Percentiles rank a stretch among this genome's conserved stretches.
Evolutionary conservation across 495 filamentous ascomycete species (phyloP).

Genomic region (Elasticomyces elasticus): DNA sequence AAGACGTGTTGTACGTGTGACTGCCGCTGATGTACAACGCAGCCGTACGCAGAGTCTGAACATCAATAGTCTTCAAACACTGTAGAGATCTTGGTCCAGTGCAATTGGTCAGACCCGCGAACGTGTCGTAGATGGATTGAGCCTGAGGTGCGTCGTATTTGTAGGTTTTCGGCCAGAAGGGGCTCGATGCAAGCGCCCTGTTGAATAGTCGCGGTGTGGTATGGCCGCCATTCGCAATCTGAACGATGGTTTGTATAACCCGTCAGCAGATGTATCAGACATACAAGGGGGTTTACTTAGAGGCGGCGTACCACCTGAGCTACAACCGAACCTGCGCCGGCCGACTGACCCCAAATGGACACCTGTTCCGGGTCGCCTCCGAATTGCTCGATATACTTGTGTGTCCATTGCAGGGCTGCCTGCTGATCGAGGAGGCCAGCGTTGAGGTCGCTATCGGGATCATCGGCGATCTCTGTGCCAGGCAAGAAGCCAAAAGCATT

Average conservation of each 20-base stretch:
- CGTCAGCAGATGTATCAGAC: too few species aligned
- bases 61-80: slow-evolving; percentile 42
- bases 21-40: slow-evolving; percentile 36
- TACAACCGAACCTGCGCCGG: slow-evolving; percentile 47
- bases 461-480: slow-evolving; percentile 41
- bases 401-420: slow-evolving; percentile 25
- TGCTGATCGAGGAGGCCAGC: slow-evolving; percentile 28
- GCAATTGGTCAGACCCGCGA: slow-evolving; percentile 41
- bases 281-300: too few species aligned
- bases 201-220: slow-evolving; percentile 27
- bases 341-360: slow-evolving; percentile 35
- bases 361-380: slow-evolving; percentile 28
- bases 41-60: slow-evolving; percentile 42
- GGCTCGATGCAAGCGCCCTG: slow-evolving; percentile 49
- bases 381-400: slow-evolving; percentile 26
- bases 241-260: too few species aligned
- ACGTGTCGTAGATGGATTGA: slow-evolving; percentile 39
- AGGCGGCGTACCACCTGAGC: too few species aligned
- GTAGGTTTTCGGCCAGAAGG: slow-evolving; percentile 55
- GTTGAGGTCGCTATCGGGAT: slow-evolving; percentile 35
- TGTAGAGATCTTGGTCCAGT: slow-evolving; percentile 32
- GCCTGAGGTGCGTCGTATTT: slow-evolving; percentile 39
- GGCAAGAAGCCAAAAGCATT: slow-evolving; percentile 53
- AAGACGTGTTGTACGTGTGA: slow-evolving; percentile 43
- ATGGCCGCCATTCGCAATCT: slow-evolving; percentile 38